Conservation (phyloP, 345 rosid species). For the Moricandia moricandioides region DNA sequence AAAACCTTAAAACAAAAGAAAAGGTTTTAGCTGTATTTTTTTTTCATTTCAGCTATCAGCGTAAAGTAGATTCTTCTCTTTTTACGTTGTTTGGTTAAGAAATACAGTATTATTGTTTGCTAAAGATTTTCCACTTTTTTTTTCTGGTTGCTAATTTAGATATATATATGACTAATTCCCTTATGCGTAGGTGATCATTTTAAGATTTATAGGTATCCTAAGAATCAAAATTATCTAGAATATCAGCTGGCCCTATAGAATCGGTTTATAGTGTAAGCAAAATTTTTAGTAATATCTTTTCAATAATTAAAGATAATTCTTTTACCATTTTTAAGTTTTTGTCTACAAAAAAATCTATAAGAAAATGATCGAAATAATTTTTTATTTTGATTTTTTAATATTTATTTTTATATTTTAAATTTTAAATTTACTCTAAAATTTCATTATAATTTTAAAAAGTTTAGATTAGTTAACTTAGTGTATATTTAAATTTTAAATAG, state of each 20-base stretch:
- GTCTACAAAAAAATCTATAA: too few species aligned
- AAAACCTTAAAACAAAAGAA: not conserved
- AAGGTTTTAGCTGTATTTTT: not conserved
- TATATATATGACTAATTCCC: not conserved
- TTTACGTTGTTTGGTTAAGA: not conserved
- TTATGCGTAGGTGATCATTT: not conserved
- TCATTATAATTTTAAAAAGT: too few species aligned
- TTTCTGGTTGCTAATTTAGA: not conserved
- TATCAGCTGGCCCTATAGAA: not conserved
- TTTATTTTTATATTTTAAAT: too few species aligned
- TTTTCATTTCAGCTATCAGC: conserved; percentile 3
- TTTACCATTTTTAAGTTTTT: too few species aligned
- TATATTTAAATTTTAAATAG: too few species aligned
- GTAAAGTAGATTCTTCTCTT: conserved; percentile 23
- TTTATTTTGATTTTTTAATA: too few species aligned
- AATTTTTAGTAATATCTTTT: too few species aligned
- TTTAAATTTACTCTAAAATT: too few species aligned
- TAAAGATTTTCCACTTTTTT: not conserved
- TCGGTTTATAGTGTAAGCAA: not conserved
- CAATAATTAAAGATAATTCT: not conserved
- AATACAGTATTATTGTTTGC: conserved; percentile 16
- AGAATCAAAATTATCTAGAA: not conserved
- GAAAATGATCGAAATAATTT: too few species aligned
- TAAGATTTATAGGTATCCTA: not conserved
- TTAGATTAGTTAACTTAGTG: too few species aligned